phyloP scores from a whole-genome alignment of 352 stramenopile species.

The Globisporangium acanthophoron region DNA sequence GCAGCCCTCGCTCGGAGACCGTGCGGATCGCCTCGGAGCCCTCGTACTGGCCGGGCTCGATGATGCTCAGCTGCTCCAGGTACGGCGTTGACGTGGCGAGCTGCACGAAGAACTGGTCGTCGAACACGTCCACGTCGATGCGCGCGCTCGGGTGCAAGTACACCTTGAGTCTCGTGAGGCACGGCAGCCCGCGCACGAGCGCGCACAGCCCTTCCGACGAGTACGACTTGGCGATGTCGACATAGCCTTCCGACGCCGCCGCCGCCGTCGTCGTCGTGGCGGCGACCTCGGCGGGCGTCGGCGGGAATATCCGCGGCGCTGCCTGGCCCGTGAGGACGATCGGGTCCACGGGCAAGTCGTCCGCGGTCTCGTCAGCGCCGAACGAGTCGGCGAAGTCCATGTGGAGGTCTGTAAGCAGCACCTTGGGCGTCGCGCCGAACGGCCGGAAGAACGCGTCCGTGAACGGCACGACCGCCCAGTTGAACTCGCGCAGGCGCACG shows the following conservation, averaged over 20 bases:
- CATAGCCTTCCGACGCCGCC: constrained; percentile 2
- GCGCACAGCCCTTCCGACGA: constrained; percentile 28
- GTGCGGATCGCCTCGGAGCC: constrained; percentile 25
- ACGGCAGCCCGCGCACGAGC: constrained; percentile 26
- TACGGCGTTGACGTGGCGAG: constrained; percentile 22
- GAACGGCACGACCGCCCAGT: constrained; percentile 33
- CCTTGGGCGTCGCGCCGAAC: constrained; percentile 22
- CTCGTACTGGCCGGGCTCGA: constrained; percentile 28
- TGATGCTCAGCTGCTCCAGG: constrained; percentile 27
- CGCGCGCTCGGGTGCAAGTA: constrained; percentile 26
- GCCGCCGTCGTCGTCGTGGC: background rate
- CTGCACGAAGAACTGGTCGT: constrained; percentile 25
- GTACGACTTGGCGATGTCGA: constrained; percentile 18
- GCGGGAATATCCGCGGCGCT: background rate
- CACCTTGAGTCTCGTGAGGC: constrained; percentile 29
- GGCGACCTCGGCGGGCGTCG: background rate
- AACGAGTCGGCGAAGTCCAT: constrained; percentile 36
- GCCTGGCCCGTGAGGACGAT: background rate
- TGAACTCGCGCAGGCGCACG: constrained; percentile 13
- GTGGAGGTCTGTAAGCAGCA: constrained; percentile 30
- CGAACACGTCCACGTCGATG: constrained; percentile 37
- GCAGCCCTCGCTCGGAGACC: constrained; percentile 21
- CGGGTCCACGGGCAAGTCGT: background rate
- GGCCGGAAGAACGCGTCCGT: constrained; percentile 25
- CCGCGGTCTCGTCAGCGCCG: background rate